These are phyloP conservation scores for Metarhizium sp. DNA, from an alignment of 2,329 filamentous ascomycete species.

Conservation along the genomic window DNA sequence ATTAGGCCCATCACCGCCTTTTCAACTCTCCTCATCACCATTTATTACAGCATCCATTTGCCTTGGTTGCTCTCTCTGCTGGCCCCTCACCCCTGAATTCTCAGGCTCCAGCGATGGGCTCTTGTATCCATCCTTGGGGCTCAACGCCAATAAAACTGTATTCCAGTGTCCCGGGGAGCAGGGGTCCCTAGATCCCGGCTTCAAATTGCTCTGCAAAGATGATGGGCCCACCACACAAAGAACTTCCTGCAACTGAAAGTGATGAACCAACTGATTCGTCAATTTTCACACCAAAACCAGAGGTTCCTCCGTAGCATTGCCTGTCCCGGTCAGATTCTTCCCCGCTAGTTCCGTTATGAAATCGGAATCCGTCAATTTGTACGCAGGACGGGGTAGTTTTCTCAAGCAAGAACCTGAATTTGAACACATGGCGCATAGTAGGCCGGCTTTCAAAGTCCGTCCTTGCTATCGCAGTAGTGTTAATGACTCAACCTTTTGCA, in stretches of 20 bases:
- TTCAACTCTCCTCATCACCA: neutral
- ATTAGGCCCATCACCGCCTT: neutral
- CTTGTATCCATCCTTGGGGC: neutral
- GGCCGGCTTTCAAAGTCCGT: neutral
- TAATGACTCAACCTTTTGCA: neutral
- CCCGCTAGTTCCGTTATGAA: neutral
- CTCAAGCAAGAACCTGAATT: too few relatives aligned
- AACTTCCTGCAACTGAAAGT: neutral
- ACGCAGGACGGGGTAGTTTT: too few relatives aligned
- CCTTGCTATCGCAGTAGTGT: neutral
- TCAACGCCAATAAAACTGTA: neutral
- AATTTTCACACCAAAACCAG: neutral
- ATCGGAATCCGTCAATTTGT: neutral
- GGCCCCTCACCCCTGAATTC: neutral
- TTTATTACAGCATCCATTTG: neutral
- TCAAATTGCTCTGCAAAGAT: neutral
- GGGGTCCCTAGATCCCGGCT: neutral
- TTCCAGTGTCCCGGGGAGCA: slow-evolving; percentile 1
- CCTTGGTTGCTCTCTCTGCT: neutral
- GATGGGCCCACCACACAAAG: neutral
- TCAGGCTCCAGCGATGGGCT: neutral
- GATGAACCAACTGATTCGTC: neutral
- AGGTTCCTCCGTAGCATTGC: neutral
- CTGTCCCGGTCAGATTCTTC: neutral
- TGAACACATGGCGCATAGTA: neutral